Percentiles rank a stretch among this genome's conserved stretches.
Conservation (phyloP, 2,329 filamentous ascomycete species). For the Alternaria triticina region DNA sequence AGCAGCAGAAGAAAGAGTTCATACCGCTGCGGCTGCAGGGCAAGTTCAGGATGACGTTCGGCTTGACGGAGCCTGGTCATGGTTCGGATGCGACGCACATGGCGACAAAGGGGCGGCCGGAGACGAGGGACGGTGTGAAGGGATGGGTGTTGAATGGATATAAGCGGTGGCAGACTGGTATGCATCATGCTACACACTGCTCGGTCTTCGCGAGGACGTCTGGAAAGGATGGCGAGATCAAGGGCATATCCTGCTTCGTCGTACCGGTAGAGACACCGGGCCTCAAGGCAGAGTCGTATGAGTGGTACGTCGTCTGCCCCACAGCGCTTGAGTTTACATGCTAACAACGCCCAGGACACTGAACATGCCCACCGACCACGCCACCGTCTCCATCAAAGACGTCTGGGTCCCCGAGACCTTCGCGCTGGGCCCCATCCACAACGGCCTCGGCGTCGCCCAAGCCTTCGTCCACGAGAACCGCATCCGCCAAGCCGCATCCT, state of each 20-base stretch:
- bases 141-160: conserved; percentile 63
- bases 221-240: conserved; percentile 59
- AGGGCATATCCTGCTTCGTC: conserved; percentile 67
- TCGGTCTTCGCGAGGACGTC: conserved; percentile 67
- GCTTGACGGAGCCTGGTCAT: conserved; percentile 66
- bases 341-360: conserved; percentile 56
- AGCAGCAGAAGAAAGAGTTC: conserved; percentile 60
- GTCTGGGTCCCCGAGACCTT: conserved; percentile 63
- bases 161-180: conserved; percentile 72
- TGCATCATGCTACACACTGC: conserved; percentile 67
- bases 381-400: conserved; percentile 63
- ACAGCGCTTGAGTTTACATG: not conserved
- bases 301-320: conserved; percentile 53
- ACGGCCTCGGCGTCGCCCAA: conserved; percentile 66
- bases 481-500: conserved; percentile 68
- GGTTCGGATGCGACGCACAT: conserved; percentile 70
- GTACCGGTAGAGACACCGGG: conserved; percentile 62
- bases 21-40: conserved; percentile 61
- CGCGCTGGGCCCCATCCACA: conserved; percentile 60
- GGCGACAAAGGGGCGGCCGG: conserved; percentile 59
- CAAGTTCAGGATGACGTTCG: conserved; percentile 65
- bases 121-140: conserved; percentile 52
- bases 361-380: conserved; percentile 72
- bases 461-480: conserved; percentile 71
- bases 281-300: conserved; percentile 62